A percentile compares a stretch with the other conserved stretches of the same genome.
phyloP scores from a whole-genome alignment of 495 filamentous ascomycete genomes.

The Monascus purpureus region DNA sequence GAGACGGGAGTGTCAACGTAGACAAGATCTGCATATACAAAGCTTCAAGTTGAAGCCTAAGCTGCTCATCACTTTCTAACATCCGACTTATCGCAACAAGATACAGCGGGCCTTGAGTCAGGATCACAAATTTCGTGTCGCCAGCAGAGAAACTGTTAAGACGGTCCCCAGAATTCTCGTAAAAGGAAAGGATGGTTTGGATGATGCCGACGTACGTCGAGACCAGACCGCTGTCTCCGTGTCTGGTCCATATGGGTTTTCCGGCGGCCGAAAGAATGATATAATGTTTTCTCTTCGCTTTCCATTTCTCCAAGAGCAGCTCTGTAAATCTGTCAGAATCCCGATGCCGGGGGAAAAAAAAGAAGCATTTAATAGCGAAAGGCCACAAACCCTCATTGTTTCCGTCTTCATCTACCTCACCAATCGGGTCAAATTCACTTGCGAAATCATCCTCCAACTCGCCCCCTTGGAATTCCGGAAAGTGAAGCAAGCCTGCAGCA shows the following conservation, averaged over 20 bases:
- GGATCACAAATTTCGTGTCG: slow-evolving; percentile 68
- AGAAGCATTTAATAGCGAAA: too few relatives aligned
- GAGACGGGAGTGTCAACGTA: slow-evolving; percentile 79
- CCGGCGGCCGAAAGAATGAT: slow-evolving; percentile 90
- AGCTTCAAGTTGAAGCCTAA: slow-evolving; percentile 78
- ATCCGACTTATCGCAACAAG: slow-evolving; percentile 86
- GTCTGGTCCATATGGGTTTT: slow-evolving; percentile 94
- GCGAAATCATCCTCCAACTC: slow-evolving; percentile 48
- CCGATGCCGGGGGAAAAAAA: too few relatives aligned
- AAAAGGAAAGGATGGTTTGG: slow-evolving; percentile 96
- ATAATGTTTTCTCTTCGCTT: slow-evolving; percentile 87
- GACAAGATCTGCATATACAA: slow-evolving; percentile 97
- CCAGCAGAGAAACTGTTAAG: slow-evolving; percentile 75
- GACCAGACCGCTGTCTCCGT: slow-evolving; percentile 78
- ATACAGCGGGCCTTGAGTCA: slow-evolving; percentile 73
- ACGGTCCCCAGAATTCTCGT: slow-evolving; percentile 61
- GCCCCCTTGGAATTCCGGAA: slow-evolving; percentile 40
- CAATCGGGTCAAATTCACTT: slow-evolving; percentile 66
- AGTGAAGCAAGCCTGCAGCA: slow-evolving; percentile 22
- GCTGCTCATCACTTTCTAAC: slow-evolving; percentile 77
- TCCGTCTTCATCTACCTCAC: slow-evolving; percentile 44
- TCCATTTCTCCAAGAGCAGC: slow-evolving; percentile 57
- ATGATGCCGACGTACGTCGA: slow-evolving; percentile 91
- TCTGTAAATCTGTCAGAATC: slow-evolving; percentile 26
- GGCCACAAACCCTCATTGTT: slow-evolving; percentile 48